Evolutionary conservation across 441 rosid genomes (phyloP).

Genomic region (Daphne laureola): DNA sequence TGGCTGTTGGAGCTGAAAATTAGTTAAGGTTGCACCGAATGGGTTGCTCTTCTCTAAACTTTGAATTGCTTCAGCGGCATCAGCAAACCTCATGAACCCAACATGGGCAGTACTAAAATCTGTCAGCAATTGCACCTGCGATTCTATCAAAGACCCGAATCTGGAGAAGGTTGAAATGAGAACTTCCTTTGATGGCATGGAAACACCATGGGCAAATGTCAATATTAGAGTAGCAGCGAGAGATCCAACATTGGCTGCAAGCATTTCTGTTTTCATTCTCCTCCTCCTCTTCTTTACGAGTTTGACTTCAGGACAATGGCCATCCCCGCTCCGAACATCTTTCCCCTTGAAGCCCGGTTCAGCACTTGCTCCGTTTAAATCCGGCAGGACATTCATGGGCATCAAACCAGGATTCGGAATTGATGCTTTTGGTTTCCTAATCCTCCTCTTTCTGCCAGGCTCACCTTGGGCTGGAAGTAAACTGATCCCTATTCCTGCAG

Average conservation of each 20-base stretch:
- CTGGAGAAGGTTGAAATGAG: constrained; percentile 40
- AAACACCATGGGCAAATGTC: constrained; percentile 45
- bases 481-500: constrained; percentile 8
- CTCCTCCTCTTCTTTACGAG: constrained; percentile 34
- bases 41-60: constrained; percentile 57
- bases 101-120: constrained; percentile 46
- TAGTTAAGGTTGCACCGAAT: constrained; percentile 42
- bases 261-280: constrained; percentile 30
- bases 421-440: constrained; percentile 37
- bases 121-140: constrained; percentile 38
- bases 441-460: constrained; percentile 36
- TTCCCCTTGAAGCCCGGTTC: constrained; percentile 19
- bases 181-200: constrained; percentile 61
- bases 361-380: constrained; percentile 42
- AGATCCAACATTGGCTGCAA: constrained; percentile 26
- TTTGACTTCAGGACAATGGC: constrained; percentile 24
- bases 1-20: constrained; percentile 35
- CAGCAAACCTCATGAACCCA: constrained; percentile 40
- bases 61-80: constrained; percentile 56
- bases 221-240: constrained; percentile 51
- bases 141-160: constrained; percentile 65
- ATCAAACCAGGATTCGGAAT: constrained; percentile 16
- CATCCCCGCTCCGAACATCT: constrained; percentile 20
- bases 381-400: constrained; percentile 35
- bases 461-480: constrained; percentile 20